phyloP scores from a whole-genome alignment of 2,329 filamentous ascomycete species.

The Didymella sp. region DNA sequence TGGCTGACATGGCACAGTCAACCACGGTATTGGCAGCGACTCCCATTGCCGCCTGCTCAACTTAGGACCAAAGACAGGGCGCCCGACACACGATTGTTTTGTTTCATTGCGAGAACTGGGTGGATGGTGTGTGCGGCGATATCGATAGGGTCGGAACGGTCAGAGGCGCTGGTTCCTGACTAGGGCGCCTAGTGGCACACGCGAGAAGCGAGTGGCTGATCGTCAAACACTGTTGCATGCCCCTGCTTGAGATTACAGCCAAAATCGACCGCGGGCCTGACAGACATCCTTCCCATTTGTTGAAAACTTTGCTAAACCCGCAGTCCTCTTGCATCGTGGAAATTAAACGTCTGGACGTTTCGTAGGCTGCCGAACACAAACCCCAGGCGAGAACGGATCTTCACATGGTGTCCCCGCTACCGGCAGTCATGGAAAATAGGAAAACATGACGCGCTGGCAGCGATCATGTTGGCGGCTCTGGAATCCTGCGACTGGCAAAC shows the following conservation, averaged over 20 bases:
- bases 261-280: background rate
- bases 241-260: constrained; percentile 39
- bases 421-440: constrained; percentile 7
- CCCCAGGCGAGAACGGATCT: constrained; percentile 13
- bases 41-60: background rate
- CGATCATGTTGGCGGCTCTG: constrained; percentile 5
- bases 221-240: constrained; percentile 38
- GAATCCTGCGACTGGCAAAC: constrained; percentile 2
- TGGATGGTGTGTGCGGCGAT: constrained; percentile 7
- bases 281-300: constrained; percentile 4
- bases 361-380: constrained; percentile 3
- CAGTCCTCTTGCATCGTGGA: constrained; percentile 11
- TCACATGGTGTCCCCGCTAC: constrained; percentile 16
- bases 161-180: constrained; percentile 24
- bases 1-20: constrained; percentile 1
- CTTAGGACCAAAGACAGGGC: constrained; percentile 14
- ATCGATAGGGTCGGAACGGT: constrained; percentile 28
- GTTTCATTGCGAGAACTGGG: constrained; percentile 10
- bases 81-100: constrained; percentile 12
- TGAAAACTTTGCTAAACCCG: constrained; percentile 11
- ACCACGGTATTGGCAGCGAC: background rate
- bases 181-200: constrained; percentile 31
- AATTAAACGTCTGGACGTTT: constrained; percentile 11
- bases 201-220: constrained; percentile 43
- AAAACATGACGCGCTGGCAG: constrained; percentile 9